Evolutionary conservation across 257 asterid species (phyloP).

Genomic region (Solanum medicagineum): DNA sequence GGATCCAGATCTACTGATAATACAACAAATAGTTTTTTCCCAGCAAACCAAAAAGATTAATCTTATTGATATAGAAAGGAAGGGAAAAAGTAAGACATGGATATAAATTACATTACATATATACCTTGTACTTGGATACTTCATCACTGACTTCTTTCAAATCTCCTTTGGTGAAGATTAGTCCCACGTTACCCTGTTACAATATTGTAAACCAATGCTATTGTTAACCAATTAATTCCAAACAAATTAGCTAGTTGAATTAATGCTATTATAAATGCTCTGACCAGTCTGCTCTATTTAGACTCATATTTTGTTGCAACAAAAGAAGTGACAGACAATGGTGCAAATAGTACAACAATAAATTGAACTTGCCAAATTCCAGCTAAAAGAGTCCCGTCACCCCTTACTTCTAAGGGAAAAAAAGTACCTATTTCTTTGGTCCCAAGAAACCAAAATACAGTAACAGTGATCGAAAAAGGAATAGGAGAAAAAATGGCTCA

Average conservation of each 20-base stretch:
- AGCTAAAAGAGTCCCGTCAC: not conserved
- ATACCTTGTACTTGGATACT: conserved; percentile 22
- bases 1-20: not conserved
- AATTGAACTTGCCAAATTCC: not conserved
- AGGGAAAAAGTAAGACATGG: not conserved
- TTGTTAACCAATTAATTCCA: not conserved
- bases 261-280: not conserved
- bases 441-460: not conserved
- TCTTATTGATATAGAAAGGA: not conserved
- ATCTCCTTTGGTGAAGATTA: conserved; percentile 26
- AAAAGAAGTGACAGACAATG: not conserved
- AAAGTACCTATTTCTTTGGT: not conserved
- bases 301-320: not conserved
- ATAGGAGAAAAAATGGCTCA: not conserved
- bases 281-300: not conserved
- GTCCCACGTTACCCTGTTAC: conserved; percentile 25
- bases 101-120: not conserved
- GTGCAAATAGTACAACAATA: not conserved
- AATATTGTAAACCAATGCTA: not conserved
- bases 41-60: not conserved
- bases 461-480: not conserved
- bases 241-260: not conserved
- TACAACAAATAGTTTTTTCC: not conserved
- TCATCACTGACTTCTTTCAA: conserved; percentile 32
- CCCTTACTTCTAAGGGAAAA: not conserved